Evolutionary conservation across 129 eudicot species (phyloP).

Genomic region (Heracleum sosnowskyi): DNA sequence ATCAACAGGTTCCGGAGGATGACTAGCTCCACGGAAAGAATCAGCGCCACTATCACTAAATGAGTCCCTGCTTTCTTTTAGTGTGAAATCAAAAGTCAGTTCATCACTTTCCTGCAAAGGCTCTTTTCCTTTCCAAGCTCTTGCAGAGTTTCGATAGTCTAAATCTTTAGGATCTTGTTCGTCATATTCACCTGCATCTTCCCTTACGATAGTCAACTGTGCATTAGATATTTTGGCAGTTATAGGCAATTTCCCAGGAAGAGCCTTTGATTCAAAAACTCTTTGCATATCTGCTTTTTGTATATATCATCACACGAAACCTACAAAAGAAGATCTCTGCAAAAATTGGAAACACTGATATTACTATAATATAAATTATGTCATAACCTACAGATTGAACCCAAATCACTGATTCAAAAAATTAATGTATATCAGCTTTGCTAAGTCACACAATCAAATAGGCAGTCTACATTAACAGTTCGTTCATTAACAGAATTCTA

Average conservation of each 20-base stretch:
- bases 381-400: not conserved
- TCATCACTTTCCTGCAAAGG: constrained; percentile 45
- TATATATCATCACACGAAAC: constrained; percentile 30
- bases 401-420: not conserved
- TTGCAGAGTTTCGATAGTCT: constrained; percentile 19
- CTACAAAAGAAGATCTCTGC: constrained; percentile 28
- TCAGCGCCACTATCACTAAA: constrained; percentile 55
- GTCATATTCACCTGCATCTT: constrained; percentile 27
- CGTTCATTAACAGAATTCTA: not conserved
- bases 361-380: not conserved
- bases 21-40: constrained; percentile 84
- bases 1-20: constrained; percentile 87
- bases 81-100: constrained; percentile 45
- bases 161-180: constrained; percentile 22
- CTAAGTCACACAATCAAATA: not conserved
- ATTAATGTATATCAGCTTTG: not conserved
- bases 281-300: constrained; percentile 42
- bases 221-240: constrained; percentile 23
- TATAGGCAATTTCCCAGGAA: constrained; percentile 39
- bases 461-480: constrained; percentile 2
- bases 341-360: not conserved
- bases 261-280: constrained; percentile 41
- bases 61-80: constrained; percentile 43
- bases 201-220: constrained; percentile 29
- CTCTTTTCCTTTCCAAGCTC: constrained; percentile 51